Base-by-base conservation (phyloP, 768 basidiomycete species). In the Boletus huronensis region DNA sequence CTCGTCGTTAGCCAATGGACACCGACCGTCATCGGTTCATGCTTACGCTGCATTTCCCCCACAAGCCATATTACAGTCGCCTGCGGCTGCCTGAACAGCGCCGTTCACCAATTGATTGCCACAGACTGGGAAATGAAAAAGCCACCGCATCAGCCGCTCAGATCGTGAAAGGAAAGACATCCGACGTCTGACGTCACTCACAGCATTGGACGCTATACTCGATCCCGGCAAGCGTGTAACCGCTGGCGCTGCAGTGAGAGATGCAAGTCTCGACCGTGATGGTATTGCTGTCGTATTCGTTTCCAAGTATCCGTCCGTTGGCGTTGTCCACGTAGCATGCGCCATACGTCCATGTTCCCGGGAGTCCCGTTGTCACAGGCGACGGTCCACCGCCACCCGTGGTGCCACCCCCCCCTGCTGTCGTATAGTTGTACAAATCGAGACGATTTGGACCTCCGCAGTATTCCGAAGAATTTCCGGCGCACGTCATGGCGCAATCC, bases 301-400 rank as follows among this genome's bases (percentile, higher is more conserved):
- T 73, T 23, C 68, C 60, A 53, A 88, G 75, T 23, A 84, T 72
- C 11, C 87, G 85, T 16, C 89, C 88, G 60, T 79, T 64, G 0
- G 79, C 81, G 50, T 83, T 83, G 64, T 91, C 89, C 82, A 88
- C 82, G 67, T 80, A 91, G 62, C 89, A 89, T 6, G 75, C 81
- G 23, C 70, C 77, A 52, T 88, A 89, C 0, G 74, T 71, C 83
- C 85, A 89, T 28, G 73, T 73, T 6, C 67, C 67, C 0, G 82
- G 81, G 36, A 38, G 36, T 16, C 35, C 35, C 8, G 35, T 7
- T 2, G 36, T 38, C 36, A 38, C 36, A 10, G 36, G 36, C 16
- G 36, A 38, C n/a, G 36, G n/a, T 9, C 36, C 35, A 4, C 35
- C 0, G 82, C n/a, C n/a, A n/a, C n/a, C n/a, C 31, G 31, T 32